phyloP scores from a whole-genome alignment of 2,329 filamentous ascomycete genomes.

The Conoideocrella luteorostrata region DNA sequence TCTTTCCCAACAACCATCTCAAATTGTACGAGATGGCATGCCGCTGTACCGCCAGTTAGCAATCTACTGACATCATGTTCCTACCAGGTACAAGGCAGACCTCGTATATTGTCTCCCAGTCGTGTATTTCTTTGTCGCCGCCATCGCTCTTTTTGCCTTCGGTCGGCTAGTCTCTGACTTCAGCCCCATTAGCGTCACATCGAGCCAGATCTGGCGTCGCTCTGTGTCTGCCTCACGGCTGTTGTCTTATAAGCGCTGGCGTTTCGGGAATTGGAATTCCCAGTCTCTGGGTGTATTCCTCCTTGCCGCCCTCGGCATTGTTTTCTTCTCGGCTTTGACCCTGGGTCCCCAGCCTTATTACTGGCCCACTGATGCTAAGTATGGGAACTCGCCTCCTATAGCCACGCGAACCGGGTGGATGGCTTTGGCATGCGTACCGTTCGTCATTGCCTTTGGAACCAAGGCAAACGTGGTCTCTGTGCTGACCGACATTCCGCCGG shows the following conservation, averaged over 20 bases:
- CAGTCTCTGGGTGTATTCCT: constrained; percentile 38
- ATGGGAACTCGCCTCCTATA: constrained; percentile 45
- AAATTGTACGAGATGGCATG: not conserved
- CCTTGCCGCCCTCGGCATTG: constrained; percentile 30
- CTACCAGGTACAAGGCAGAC: constrained; percentile 34
- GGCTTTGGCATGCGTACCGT: constrained; percentile 44
- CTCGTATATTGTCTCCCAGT: constrained; percentile 46
- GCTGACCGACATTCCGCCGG: constrained; percentile 49
- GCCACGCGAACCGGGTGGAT: constrained; percentile 47
- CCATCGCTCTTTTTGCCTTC: constrained; percentile 42
- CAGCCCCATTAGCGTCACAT: constrained; percentile 18
- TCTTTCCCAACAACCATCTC: no score
- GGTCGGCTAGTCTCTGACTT: constrained; percentile 25
- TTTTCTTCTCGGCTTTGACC: constrained; percentile 44
- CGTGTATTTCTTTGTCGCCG: constrained; percentile 43
- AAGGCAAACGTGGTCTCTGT: constrained; percentile 51
- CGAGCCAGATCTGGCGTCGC: constrained; percentile 26
- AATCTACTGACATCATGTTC: not conserved
- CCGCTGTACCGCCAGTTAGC: no score
- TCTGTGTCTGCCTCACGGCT: constrained; percentile 24
- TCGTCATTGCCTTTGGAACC: constrained; percentile 42
- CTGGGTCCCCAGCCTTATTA: constrained; percentile 48
- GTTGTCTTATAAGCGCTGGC: constrained; percentile 17
- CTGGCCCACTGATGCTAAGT: constrained; percentile 41
- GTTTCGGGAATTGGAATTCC: constrained; percentile 29